phyloP scores from a whole-genome alignment of 495 filamentous ascomycete genomes.

The Xylaria telfairii region DNA sequence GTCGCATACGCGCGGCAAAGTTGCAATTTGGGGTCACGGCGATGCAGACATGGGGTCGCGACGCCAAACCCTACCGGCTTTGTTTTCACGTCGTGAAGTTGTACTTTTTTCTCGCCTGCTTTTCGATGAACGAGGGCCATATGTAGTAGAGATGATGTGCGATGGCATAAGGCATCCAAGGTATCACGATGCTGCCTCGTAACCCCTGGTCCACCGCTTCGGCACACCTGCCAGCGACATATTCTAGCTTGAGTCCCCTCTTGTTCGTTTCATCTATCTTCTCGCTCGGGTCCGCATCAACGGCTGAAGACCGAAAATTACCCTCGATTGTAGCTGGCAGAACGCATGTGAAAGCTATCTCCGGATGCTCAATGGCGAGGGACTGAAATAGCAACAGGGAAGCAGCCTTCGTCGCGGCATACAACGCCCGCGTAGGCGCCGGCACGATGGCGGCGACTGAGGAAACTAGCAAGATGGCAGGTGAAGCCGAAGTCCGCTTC shows the following conservation, averaged over 20 bases:
- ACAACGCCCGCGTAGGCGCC: constrained; percentile 40
- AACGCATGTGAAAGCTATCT: constrained; percentile 35
- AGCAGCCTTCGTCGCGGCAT: constrained; percentile 41
- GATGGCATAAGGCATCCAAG: constrained; percentile 39
- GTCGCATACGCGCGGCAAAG: not conserved
- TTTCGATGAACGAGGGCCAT: constrained; percentile 39
- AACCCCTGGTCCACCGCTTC: constrained; percentile 32
- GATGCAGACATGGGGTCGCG: not conserved
- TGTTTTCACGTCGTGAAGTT: constrained; percentile 24
- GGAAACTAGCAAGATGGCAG: constrained; percentile 36
- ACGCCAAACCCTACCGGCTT: not conserved
- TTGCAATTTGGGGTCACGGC: constrained; percentile 10
- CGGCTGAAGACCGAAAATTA: constrained; percentile 40
- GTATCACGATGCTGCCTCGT: constrained; percentile 37
- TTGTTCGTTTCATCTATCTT: constrained; percentile 28
- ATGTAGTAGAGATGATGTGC: constrained; percentile 39
- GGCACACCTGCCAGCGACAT: constrained; percentile 36
- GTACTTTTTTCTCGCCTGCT: constrained; percentile 40
- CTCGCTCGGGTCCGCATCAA: constrained; percentile 31
- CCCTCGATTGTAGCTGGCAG: constrained; percentile 41
- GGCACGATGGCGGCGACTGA: constrained; percentile 40
- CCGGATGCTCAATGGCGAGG: constrained; percentile 40
- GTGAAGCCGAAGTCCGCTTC: constrained; percentile 36
- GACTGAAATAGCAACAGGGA: constrained; percentile 40
- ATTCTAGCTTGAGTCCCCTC: constrained; percentile 35